These are phyloP conservation scores for Diaporthe sp. DNA, from an alignment of 2,329 filamentous ascomycete genomes.

Conservation along the genomic window DNA sequence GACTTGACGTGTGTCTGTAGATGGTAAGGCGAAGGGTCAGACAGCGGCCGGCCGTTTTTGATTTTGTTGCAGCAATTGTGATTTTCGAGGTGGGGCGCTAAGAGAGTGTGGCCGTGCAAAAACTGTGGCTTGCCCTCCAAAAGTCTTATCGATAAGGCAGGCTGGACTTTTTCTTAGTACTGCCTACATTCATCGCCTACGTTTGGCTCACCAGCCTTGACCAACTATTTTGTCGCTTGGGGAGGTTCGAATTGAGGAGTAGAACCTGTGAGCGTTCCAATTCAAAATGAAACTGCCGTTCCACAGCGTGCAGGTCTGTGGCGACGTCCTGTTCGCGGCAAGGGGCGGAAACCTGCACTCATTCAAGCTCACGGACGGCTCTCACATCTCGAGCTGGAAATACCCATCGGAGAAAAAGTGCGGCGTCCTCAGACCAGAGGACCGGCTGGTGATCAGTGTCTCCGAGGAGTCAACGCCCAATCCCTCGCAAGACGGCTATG, in stretches of 20 bases:
- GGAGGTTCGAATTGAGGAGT: not conserved
- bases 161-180: constrained; percentile 6
- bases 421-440: constrained; percentile 40
- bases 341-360: constrained; percentile 80
- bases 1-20: constrained; percentile 37
- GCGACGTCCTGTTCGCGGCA: constrained; percentile 77
- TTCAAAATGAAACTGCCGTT: constrained; percentile 70
- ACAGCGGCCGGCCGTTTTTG: constrained; percentile 7
- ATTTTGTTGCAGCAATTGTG: constrained; percentile 37
- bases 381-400: constrained; percentile 73
- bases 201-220: not conserved
- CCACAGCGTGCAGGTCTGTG: constrained; percentile 70
- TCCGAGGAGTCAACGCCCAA: constrained; percentile 33
- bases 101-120: constrained; percentile 19
- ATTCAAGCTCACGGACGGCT: constrained; percentile 71
- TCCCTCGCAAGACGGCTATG: constrained; percentile 30
- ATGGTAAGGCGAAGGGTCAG: constrained; percentile 8
- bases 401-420: constrained; percentile 54
- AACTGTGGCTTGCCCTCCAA: not conserved
- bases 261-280: not conserved
- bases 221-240: not conserved
- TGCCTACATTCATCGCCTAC: not conserved
- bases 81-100: constrained; percentile 33
- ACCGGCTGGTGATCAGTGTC: constrained; percentile 26
- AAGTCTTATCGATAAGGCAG: constrained; percentile 31